phyloP scores from a whole-genome alignment of 805 yeast genomes.

The Saccharomycopsis sp. region DNA sequence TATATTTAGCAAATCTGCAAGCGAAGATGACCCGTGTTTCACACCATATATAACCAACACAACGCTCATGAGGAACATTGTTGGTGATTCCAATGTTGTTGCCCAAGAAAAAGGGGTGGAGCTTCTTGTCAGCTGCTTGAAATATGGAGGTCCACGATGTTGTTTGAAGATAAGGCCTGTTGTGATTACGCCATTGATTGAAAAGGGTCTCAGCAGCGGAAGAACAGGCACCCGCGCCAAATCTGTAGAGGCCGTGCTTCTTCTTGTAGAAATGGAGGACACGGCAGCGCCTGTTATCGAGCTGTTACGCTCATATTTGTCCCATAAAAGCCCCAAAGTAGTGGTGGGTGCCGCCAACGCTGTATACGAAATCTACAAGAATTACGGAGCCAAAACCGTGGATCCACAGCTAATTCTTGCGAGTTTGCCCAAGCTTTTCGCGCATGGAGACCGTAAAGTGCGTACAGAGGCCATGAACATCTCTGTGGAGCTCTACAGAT shows the following conservation, averaged over 20 bases:
- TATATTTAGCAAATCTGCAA: constrained; percentile 46
- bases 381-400: constrained; percentile 59
- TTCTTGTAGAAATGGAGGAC: constrained; percentile 61
- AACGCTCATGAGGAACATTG: constrained; percentile 48
- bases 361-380: constrained; percentile 45
- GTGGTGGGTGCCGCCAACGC: constrained; percentile 62
- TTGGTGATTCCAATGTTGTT: constrained; percentile 78
- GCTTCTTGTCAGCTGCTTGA: constrained; percentile 48
- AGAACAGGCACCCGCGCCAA: constrained; percentile 68
- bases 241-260: constrained; percentile 54
- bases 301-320: constrained; percentile 52
- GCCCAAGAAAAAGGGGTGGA: constrained; percentile 81
- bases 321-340: constrained; percentile 68
- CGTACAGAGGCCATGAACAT: constrained; percentile 70
- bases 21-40: constrained; percentile 52
- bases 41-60: constrained; percentile 45
- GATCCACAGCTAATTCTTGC: constrained; percentile 54
- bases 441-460: constrained; percentile 82
- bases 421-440: constrained; percentile 59
- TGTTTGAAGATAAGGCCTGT: constrained; percentile 36
- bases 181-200: constrained; percentile 52
- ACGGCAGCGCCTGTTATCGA: constrained; percentile 62
- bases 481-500: constrained; percentile 61
- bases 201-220: constrained; percentile 73
- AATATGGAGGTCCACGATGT: constrained; percentile 45